Base-by-base conservation (phyloP, 192 early-diverging fungal species). In the Entrophospora sp. region DNA sequence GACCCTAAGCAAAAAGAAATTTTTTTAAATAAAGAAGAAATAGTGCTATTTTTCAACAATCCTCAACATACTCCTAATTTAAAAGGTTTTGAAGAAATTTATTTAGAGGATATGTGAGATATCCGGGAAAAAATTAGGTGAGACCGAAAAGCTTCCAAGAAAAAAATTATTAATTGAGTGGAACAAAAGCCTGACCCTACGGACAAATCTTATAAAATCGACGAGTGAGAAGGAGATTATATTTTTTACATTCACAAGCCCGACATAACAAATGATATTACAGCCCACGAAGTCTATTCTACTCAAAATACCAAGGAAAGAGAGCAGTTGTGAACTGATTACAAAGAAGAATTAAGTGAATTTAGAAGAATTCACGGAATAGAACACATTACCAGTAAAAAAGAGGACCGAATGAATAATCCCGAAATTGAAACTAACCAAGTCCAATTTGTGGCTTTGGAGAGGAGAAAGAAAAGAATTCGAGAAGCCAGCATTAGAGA, bases 251-350 rank as follows among this genome's bases (percentile, higher is more conserved):
- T 57, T 36, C 13, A 31, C 32, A 36, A 57, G 28, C 55, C 55
- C 20, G 28, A 31, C 14, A 57, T 57, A 32, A 57, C 55, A 5
- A 57, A 57, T 34, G 55, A 57, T 32, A 57, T 57, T 57, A 57
- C 28, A 57, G 35, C 28, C n/a, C 28, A 35, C 13, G 55, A 57
- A 57, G 35, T 57, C 28, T 57, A 57, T 13, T 31, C 6, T 9
- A 12, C 55, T 30, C 3, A 32, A 22, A 36, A 36, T 35, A 34
- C 22, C 4, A 36, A 57, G 32, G 55, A 57, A 57, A 8, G 55
- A 20, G 35, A 31, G 5, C 28, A 36, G 32, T 57, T 57, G 32
- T 35, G 35, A 35, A 35, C 5, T 5, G 55, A 57, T n/a, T 57
- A 35, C 24, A 31, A 57, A 35, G 55, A 57, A n/a, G 28, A 31